These are phyloP conservation scores for Rubus parviflorus DNA, from an alignment of 306 rosid species.

Conservation along the genomic window DNA sequence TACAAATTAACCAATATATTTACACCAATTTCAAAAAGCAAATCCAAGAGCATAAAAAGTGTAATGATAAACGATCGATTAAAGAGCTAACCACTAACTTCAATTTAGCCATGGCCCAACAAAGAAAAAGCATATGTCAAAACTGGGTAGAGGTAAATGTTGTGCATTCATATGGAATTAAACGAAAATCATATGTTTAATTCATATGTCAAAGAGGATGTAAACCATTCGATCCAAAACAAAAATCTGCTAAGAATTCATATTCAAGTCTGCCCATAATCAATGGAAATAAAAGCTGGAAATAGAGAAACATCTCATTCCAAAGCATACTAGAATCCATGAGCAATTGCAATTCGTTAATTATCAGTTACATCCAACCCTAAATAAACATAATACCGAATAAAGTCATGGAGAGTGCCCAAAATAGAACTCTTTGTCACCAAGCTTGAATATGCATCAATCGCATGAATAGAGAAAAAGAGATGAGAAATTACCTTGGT, in stretches of 20 bases:
- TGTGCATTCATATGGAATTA: background rate
- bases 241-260: too few species aligned
- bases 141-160: background rate
- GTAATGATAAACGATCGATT: background rate
- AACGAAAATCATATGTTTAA: background rate
- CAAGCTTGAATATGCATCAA: too few species aligned
- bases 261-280: background rate
- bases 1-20: background rate
- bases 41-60: background rate
- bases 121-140: background rate
- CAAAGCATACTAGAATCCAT: conserved; percentile 17
- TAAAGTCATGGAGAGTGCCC: conserved; percentile 36
- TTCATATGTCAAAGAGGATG: background rate
- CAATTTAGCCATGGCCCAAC: background rate
- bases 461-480: too few species aligned
- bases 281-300: background rate
- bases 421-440: conserved; percentile 4
- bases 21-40: background rate
- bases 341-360: background rate
- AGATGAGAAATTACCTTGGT: too few species aligned
- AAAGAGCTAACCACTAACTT: background rate
- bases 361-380: conserved; percentile 4
- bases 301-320: background rate
- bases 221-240: too few species aligned
- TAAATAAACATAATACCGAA: background rate